A percentile compares a stretch with the other conserved stretches of the same genome.
Evolutionary conservation across 306 rosid species (phyloP).

Genomic region (Malus sylvestris): DNA sequence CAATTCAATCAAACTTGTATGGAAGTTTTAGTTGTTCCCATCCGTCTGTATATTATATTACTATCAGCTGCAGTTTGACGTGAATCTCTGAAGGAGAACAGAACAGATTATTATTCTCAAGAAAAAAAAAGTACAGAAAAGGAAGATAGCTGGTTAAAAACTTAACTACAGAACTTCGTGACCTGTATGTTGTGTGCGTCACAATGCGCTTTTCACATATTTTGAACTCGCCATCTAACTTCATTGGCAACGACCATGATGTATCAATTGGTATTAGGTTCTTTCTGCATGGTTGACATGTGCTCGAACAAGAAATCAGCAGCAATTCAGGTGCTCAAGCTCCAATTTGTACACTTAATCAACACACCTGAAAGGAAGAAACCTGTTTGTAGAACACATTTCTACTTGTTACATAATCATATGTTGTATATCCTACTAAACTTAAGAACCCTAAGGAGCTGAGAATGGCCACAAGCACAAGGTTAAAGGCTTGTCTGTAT

Average conservation of each 20-base stretch:
- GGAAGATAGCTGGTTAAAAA: neutral
- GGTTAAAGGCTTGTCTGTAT: constrained; percentile 77
- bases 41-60: neutral
- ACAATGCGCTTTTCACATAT: neutral
- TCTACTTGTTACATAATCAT: neutral
- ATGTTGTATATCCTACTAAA: neutral
- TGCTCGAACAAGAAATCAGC: neutral
- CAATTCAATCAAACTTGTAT: neutral
- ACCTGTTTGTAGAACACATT: neutral
- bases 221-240: neutral
- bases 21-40: neutral
- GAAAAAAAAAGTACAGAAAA: neutral
- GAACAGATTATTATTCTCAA: neutral
- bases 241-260: neutral
- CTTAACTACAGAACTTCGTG: neutral
- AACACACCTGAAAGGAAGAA: neutral
- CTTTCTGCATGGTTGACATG: neutral
- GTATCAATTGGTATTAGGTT: neutral
- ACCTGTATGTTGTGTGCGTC: neutral
- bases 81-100: neutral
- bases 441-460: constrained; percentile 5
- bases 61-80: neutral
- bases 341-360: neutral
- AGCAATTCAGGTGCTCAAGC: neutral
- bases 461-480: constrained; percentile 86